Base-by-base conservation (phyloP, 1,139 yeast genomes). In the Kluyveromyces marxianus region DNA sequence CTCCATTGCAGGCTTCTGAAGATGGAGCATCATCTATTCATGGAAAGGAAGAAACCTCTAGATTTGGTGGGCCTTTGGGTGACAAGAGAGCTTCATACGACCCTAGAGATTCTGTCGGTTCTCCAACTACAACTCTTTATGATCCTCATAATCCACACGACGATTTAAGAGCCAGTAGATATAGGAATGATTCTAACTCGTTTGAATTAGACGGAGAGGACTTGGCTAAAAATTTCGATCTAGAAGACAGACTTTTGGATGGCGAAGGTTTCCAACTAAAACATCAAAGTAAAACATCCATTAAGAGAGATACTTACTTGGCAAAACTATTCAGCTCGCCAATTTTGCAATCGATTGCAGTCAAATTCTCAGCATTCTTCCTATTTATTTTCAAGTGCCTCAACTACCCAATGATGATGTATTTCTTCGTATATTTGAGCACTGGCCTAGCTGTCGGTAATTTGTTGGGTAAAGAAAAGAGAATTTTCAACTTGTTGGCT, bases 401-500 rank as follows among this genome's bases (percentile, higher is more conserved):
- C 43, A 82, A 84, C 58, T 79, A 85, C 69, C 83, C 83, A 24
- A 68, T 87, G 62, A 74, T 89, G 50, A 67, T 79, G 46, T 79
- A 74, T 57, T 77, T 79, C 46, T 69, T 81, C 46, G 70, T 76
- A 26, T 80, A 86, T 57, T 60, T 83, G 24, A 76, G 85, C 42
- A 77, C 88, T 4, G 97, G 94, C n/a, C 60, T 84, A 33, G 89
- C 89, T 4, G 81, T 86, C 2, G 83, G 85, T 43, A 77, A 76
- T 46, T 61, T 83, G 35, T 65, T 88, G 56, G 97, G 96, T 32
- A 68, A 76, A 64, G 89, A 78, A 4, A 63, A 59, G 29, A 69
- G 72, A 25, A 82, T 90, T 4, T 92, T 85, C 68, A 89, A 87
- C 59, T 68, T 92, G 46, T 73, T 90, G 50, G 98, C 98, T 2